A percentile compares a stretch with the other conserved stretches of the same genome.
Evolutionary conservation across 768 basidiomycete species (phyloP).

Genomic region (Tulasnella sp.): DNA sequence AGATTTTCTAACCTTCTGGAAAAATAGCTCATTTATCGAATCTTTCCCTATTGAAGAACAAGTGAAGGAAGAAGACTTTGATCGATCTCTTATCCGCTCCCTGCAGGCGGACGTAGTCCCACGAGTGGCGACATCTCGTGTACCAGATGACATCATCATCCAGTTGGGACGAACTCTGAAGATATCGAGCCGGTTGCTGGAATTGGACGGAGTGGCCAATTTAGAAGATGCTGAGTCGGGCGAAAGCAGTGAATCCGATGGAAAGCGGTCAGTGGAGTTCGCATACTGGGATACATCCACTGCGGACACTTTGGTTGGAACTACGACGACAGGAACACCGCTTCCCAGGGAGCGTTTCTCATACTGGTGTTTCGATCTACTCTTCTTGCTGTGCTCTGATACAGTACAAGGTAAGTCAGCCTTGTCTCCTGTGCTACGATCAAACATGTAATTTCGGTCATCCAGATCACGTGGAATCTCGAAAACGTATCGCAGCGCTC

Average conservation of each 20-base stretch:
- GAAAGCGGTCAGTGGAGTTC: background rate
- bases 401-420: constrained; percentile 42
- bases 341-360: constrained; percentile 75
- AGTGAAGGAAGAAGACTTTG: constrained; percentile 74
- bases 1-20: background rate
- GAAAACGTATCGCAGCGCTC: constrained; percentile 60
- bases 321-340: constrained; percentile 44
- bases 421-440: too few relatives aligned
- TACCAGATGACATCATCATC: constrained; percentile 57
- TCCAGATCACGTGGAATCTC: constrained; percentile 47
- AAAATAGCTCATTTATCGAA: constrained; percentile 44
- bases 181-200: constrained; percentile 57
- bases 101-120: constrained; percentile 75
- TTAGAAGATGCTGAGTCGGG: background rate
- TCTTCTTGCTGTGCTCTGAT: constrained; percentile 71
- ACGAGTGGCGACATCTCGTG: constrained; percentile 50
- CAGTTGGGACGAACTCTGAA: constrained; percentile 62
- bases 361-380: constrained; percentile 84
- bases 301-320: constrained; percentile 30
- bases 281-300: background rate
- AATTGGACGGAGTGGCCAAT: constrained; percentile 21
- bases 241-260: background rate
- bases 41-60: constrained; percentile 51
- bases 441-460: background rate
- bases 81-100: constrained; percentile 63